Base-by-base conservation (phyloP, 2,329 filamentous ascomycete species). In the Exophiala spinifera region DNA sequence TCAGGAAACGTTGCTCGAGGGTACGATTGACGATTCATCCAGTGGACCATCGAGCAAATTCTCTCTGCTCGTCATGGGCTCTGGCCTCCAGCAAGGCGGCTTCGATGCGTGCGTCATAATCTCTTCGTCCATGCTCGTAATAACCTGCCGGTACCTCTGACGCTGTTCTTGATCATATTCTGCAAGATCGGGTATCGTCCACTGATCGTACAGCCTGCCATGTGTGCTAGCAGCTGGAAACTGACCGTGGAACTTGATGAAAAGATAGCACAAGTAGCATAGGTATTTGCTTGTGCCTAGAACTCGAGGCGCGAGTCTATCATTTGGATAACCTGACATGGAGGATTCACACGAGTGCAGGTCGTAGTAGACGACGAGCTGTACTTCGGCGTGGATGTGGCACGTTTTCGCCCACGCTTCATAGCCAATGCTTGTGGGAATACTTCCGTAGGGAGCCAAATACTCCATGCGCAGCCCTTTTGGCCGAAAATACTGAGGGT, bases 211-310 rank as follows among this genome's bases (percentile, higher is more conserved):
- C 13, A 64, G 54, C 28, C 61, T 40, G 7, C 63, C 63, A 52
- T 63, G 61, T 15, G 63, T 64, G 45, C 50, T 55, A 5, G 60
- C 34, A 31, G 53, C 46, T 13, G 51, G 34, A 33, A 53, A 62
- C 21, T 47, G 23, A 31, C 54, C 46, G 40, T 62, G 60, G 15
- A 37, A 28, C 23, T 50, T 61, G 46, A 63, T 49, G 46, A 62
- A 63, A 13, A 63, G 58, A 43, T 60, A 56, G 46, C 63, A 64
- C 17, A 64, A 51, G 49, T 59, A 64, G 55, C 63, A 64, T 21
- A 56, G 53, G 28, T 56, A 55, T 42, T 64, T 63, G 47, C 55
- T 61, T 28, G 63, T 59, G 45, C 63, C 61, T 19, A 64, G 58
- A 10, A 51, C 40, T 19, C 57, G 51, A 23, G 61, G 61, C 21